Percentiles rank a stretch among this genome's conserved stretches.
Conservation (phyloP, 2,329 filamentous ascomycete genomes). For the Geosmithia flava region DNA sequence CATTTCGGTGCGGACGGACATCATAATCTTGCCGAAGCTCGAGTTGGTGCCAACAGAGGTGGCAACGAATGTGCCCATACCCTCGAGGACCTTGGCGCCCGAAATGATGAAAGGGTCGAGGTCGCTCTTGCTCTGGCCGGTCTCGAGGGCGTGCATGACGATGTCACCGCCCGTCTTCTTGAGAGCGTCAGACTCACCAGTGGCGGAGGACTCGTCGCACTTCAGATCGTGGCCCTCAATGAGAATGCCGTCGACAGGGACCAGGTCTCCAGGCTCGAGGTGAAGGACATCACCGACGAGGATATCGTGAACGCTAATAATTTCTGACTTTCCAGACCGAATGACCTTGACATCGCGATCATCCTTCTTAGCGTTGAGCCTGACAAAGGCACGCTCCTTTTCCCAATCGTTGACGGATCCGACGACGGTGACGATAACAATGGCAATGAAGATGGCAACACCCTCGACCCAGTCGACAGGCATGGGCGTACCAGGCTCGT, state of each 20-base stretch:
- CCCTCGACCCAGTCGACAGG: conserved; percentile 55
- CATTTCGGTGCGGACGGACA: conserved; percentile 37
- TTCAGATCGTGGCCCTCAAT: conserved; percentile 40
- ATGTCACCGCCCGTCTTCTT: conserved; percentile 51
- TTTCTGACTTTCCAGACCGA: conserved; percentile 50
- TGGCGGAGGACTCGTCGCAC: conserved; percentile 63
- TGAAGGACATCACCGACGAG: conserved; percentile 59
- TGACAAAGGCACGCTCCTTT: conserved; percentile 53
- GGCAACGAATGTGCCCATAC: conserved; percentile 39
- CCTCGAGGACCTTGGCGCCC: conserved; percentile 44
- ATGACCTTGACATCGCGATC: conserved; percentile 55
- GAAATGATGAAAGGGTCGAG: conserved; percentile 56
- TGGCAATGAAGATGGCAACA: conserved; percentile 53
- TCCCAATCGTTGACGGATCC: conserved; percentile 56
- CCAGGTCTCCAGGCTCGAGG: conserved; percentile 55
- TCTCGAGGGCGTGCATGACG: conserved; percentile 41
- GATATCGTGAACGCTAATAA: conserved; percentile 54
- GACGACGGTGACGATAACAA: conserved; percentile 50
- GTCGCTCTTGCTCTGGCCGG: conserved; percentile 26
- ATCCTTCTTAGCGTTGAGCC: conserved; percentile 48
- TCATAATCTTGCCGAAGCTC: conserved; percentile 41
- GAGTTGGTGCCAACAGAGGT: conserved; percentile 44
- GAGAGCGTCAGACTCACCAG: conserved; percentile 61
- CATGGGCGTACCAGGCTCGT: conserved; percentile 23
- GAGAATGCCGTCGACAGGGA: conserved; percentile 60